Evolutionary conservation across 495 filamentous ascomycete genomes (phyloP).

Genomic region (Neurospora sp.): DNA sequence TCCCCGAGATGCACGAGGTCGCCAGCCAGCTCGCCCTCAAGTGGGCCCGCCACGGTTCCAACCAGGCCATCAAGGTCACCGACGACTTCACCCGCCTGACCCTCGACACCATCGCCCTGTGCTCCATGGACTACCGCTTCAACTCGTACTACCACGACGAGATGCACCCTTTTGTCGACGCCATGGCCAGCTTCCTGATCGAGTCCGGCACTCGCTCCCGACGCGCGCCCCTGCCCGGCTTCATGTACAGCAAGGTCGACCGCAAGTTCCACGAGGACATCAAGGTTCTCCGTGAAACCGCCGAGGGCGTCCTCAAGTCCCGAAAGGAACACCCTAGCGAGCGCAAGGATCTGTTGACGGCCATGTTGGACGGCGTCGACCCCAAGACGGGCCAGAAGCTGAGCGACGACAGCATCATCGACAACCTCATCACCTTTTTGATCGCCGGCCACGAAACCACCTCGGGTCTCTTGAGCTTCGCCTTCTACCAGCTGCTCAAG

Average conservation of each 20-base stretch:
- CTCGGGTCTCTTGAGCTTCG: slow-evolving; percentile 44
- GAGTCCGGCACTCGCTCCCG: slow-evolving; percentile 43
- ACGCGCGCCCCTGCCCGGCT: slow-evolving; percentile 40
- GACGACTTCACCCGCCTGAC: slow-evolving; percentile 72
- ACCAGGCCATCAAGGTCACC: slow-evolving; percentile 44
- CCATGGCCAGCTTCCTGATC: slow-evolving; percentile 50
- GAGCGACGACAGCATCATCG: slow-evolving; percentile 48
- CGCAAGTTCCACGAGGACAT: slow-evolving; percentile 52
- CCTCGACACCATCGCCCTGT: slow-evolving; percentile 63
- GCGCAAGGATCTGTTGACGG: slow-evolving; percentile 60
- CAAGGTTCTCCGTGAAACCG: slow-evolving; percentile 40
- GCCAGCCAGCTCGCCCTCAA: slow-evolving; percentile 61
- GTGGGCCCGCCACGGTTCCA: slow-evolving; percentile 57
- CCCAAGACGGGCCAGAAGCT: slow-evolving; percentile 56
- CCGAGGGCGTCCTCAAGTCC: slow-evolving; percentile 50
- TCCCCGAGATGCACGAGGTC: slow-evolving; percentile 67
- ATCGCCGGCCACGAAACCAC: slow-evolving; percentile 72
- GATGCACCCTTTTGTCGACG: slow-evolving; percentile 55
- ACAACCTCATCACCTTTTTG: slow-evolving; percentile 68
- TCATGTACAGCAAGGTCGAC: slow-evolving; percentile 42
- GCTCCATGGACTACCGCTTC: slow-evolving; percentile 65
- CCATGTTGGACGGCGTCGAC: slow-evolving; percentile 59
- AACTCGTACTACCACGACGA: slow-evolving; percentile 64
- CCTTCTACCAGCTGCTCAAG: slow-evolving; percentile 48
- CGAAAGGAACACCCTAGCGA: slow-evolving; percentile 45